Conservation (phyloP, 1,284 basidiomycete genomes). For the Cryptococcus sp. region DNA sequence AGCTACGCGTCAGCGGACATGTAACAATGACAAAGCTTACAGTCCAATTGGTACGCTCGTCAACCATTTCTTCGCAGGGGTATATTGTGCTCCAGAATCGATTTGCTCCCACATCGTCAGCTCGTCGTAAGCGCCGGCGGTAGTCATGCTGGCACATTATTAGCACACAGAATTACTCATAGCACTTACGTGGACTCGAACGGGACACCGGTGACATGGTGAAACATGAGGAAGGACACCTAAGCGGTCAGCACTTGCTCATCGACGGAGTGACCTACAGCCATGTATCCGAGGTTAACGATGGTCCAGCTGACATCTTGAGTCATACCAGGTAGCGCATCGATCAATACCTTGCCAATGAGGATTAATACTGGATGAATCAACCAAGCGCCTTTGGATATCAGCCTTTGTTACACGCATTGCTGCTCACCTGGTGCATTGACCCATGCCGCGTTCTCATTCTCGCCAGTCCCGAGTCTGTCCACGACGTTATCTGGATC, state of each 20-base stretch:
- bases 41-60: constrained; percentile 85
- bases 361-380: constrained; percentile 95
- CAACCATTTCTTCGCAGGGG: constrained; percentile 97
- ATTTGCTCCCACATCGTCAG: constrained; percentile 99
- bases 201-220: constrained; percentile 95
- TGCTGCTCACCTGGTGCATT: constrained; percentile 82
- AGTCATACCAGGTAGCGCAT: constrained; percentile 90
- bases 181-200: constrained; percentile 68
- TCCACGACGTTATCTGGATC: constrained; percentile 74
- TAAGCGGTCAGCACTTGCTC: constrained; percentile 47
- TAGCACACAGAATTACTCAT: background rate
- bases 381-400: constrained; percentile 83
- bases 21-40: constrained; percentile 60
- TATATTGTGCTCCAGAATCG: constrained; percentile 97
- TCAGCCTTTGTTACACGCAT: background rate
- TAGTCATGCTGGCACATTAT: constrained; percentile 54
- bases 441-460: constrained; percentile 97
- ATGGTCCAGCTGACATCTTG: constrained; percentile 95
- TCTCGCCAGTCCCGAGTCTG: constrained; percentile 75
- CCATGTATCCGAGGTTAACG: constrained; percentile 88
- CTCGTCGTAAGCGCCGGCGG: constrained; percentile 91
- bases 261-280: constrained; percentile 62
- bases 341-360: constrained; percentile 86
- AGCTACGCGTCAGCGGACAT: constrained; percentile 59
- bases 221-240: constrained; percentile 98